Evolutionary conservation across 257 asterid genomes (phyloP).

Genomic region (Paulownia fortunei): DNA sequence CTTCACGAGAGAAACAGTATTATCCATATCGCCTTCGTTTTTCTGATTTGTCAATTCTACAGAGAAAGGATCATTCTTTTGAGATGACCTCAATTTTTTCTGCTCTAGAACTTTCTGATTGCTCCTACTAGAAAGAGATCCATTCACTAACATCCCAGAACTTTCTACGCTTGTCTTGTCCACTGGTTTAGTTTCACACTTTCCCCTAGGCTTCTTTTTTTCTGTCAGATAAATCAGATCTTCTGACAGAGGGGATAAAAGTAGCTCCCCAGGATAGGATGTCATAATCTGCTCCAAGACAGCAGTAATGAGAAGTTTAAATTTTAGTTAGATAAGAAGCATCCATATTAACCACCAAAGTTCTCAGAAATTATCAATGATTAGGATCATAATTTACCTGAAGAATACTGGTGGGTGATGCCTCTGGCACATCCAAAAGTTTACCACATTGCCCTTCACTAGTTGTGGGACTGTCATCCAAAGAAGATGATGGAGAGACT

Average conservation of each 20-base stretch:
- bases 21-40: slow-evolving; percentile 34
- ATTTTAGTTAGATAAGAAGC: slow-evolving; percentile 12
- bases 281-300: slow-evolving; percentile 80
- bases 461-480: slow-evolving; percentile 71
- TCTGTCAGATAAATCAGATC: slow-evolving; percentile 55
- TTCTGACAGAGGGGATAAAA: slow-evolving; percentile 84
- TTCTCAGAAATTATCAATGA: slow-evolving; percentile 23
- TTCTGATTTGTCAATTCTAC: slow-evolving; percentile 39
- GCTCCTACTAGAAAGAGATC: slow-evolving; percentile 54
- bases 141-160: slow-evolving; percentile 50
- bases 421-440: slow-evolving; percentile 52
- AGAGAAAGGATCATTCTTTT: slow-evolving; percentile 40
- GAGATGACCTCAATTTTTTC: slow-evolving; percentile 48
- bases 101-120: slow-evolving; percentile 50
- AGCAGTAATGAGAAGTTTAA: slow-evolving; percentile 20
- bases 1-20: slow-evolving; percentile 41
- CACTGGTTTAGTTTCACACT: slow-evolving; percentile 46
- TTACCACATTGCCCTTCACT: slow-evolving; percentile 61
- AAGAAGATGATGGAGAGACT: slow-evolving; percentile 87
- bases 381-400: slow-evolving; percentile 63
- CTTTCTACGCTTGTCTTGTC: slow-evolving; percentile 43
- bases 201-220: slow-evolving; percentile 51
- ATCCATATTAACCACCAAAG: slow-evolving; percentile 5
- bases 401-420: slow-evolving; percentile 92
- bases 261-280: slow-evolving; percentile 58